Conservation (phyloP, 805 yeast species). For the Metschnikowia peoriensis region DNA sequence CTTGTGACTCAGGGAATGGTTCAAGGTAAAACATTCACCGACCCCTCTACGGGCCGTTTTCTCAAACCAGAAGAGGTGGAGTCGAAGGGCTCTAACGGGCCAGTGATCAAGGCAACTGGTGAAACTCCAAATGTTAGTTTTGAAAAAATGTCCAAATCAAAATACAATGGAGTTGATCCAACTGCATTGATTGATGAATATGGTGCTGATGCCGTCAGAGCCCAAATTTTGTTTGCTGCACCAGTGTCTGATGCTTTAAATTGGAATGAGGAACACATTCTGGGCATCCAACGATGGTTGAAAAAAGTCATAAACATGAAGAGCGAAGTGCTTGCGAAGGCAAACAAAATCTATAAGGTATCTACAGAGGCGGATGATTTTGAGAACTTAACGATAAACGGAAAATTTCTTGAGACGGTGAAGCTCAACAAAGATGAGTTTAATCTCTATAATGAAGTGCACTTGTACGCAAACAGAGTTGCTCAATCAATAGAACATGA, state of each 20-base stretch:
- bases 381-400: conserved; percentile 21
- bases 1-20: conserved; percentile 98
- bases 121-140: conserved; percentile 52
- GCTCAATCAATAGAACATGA: conserved; percentile 58
- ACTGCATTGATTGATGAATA: conserved; percentile 64
- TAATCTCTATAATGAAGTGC: conserved; percentile 56
- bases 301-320: conserved; percentile 45
- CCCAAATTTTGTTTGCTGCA: conserved; percentile 89
- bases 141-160: conserved; percentile 97
- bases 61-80: conserved; percentile 77
- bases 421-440: conserved; percentile 46
- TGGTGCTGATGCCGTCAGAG: conserved; percentile 94
- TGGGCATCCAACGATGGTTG: conserved; percentile 88
- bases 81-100: conserved; percentile 35
- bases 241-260: conserved; percentile 77
- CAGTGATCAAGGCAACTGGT: conserved; percentile 51
- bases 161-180: conserved; percentile 93
- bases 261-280: conserved; percentile 89
- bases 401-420: conserved; percentile 19
- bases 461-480: conserved; percentile 46
- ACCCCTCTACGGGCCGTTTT: conserved; percentile 72
- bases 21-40: conserved; percentile 79
- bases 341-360: neutral
- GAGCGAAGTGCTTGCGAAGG: conserved; percentile 20
- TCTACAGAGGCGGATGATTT: conserved; percentile 8